These are phyloP conservation scores for Saccharomycopsis guyanensis DNA, from an alignment of 805 yeast species.

Conservation along the genomic window DNA sequence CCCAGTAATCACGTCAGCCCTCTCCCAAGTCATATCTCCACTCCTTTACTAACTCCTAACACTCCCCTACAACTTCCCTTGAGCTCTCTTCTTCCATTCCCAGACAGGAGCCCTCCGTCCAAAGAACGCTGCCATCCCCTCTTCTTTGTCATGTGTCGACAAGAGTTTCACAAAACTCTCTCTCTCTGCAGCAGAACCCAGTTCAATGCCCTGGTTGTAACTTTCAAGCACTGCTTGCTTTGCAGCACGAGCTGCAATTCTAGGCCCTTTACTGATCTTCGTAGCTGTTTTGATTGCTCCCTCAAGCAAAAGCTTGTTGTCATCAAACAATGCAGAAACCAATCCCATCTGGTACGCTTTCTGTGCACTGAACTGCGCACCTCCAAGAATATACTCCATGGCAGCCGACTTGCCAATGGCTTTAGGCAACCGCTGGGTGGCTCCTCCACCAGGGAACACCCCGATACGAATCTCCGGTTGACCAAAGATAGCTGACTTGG, in stretches of 20 bases:
- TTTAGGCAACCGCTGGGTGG: constrained; percentile 42
- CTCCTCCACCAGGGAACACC: constrained; percentile 46
- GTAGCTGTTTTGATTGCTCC: constrained; percentile 39
- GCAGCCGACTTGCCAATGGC: constrained; percentile 45
- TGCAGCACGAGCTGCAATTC: constrained; percentile 38
- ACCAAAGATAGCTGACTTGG: constrained; percentile 41
- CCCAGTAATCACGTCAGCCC: too few species aligned
- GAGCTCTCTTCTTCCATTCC: constrained; percentile 5
- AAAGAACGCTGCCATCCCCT: constrained; percentile 10
- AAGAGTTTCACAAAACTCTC: background rate
- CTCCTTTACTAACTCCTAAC: too few species aligned
- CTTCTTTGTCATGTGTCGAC: background rate
- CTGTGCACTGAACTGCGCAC: constrained; percentile 35
- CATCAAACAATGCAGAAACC: constrained; percentile 35
- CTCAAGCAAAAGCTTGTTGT: constrained; percentile 31
- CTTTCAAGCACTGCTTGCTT: constrained; percentile 36
- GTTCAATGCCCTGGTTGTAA: constrained; percentile 1
- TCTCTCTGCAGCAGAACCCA: constrained; percentile 4
- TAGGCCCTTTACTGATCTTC: constrained; percentile 34
- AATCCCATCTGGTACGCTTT: constrained; percentile 44
- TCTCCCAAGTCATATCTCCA: too few species aligned
- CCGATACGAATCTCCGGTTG: constrained; percentile 51
- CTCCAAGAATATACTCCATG: constrained; percentile 42
- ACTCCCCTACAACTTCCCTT: too few species aligned
- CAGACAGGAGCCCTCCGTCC: background rate